A percentile compares a stretch with the other conserved stretches of the same genome.
These are phyloP conservation scores for Myriosclerotinia curreyana DNA, from an alignment of 2,329 filamentous ascomycete genomes.

Conservation along the genomic window DNA sequence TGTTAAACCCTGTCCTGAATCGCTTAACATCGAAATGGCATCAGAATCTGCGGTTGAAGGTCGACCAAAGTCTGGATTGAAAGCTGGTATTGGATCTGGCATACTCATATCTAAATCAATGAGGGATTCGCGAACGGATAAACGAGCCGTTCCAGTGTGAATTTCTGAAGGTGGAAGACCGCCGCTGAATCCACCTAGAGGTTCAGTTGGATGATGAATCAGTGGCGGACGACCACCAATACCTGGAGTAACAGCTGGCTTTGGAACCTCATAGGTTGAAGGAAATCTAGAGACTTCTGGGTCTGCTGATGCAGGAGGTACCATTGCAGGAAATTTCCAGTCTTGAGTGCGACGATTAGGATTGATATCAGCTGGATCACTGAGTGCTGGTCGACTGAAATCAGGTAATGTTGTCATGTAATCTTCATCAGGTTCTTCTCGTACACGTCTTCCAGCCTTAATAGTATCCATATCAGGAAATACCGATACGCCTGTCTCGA, in stretches of 20 bases:
- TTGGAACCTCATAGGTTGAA: constrained; percentile 37
- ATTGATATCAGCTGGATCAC: constrained; percentile 56
- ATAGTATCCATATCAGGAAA: constrained; percentile 63
- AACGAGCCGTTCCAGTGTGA: constrained; percentile 26
- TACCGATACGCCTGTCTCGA: constrained; percentile 53
- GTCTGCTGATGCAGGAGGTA: constrained; percentile 52
- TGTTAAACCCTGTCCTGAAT: constrained; percentile 54
- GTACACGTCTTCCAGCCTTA: constrained; percentile 34
- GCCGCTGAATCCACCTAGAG: constrained; percentile 40
- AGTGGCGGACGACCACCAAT: constrained; percentile 45
- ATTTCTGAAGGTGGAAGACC: constrained; percentile 22
- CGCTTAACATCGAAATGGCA: constrained; percentile 50
- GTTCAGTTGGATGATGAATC: constrained; percentile 52
- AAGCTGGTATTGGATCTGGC: constrained; percentile 43
- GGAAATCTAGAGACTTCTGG: constrained; percentile 53
- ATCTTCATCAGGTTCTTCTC: constrained; percentile 30
- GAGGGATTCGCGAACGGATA: constrained; percentile 39
- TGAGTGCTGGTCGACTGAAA: constrained; percentile 51
- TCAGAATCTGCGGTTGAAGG: constrained; percentile 38
- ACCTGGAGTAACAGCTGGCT: constrained; percentile 34
- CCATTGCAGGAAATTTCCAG: constrained; percentile 58
- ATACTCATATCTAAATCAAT: constrained; percentile 55
- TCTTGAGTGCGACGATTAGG: constrained; percentile 52
- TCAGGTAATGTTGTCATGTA: constrained; percentile 37
- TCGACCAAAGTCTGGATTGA: constrained; percentile 25